These are phyloP conservation scores for Kurtzmaniella quercitrusa DNA, from an alignment of 1,139 yeast species.

Conservation along the genomic window DNA sequence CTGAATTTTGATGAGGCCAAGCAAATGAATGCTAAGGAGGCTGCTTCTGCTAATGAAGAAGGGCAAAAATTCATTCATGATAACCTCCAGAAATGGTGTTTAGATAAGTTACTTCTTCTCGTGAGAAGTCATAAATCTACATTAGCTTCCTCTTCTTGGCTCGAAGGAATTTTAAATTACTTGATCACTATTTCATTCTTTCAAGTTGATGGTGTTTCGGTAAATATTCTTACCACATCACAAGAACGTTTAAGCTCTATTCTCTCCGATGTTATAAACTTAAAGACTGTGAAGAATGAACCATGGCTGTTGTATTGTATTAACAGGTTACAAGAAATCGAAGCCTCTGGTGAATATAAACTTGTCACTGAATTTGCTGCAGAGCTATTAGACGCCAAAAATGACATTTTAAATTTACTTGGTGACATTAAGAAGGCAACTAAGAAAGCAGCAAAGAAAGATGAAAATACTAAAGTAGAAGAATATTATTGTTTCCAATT, in stretches of 20 bases:
- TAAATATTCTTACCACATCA: constrained; percentile 35
- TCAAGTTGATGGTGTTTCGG: constrained; percentile 20
- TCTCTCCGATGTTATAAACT: constrained; percentile 52
- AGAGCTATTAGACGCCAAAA: constrained; percentile 44
- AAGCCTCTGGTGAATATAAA: constrained; percentile 15
- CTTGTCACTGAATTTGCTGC: constrained; percentile 51
- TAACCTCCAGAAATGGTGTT: constrained; percentile 56
- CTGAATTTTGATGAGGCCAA: constrained; percentile 17
- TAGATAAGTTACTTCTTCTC: constrained; percentile 62
- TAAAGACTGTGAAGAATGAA: constrained; percentile 37
- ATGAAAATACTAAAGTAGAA: constrained; percentile 9
- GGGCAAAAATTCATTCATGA: constrained; percentile 19
- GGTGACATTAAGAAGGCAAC: constrained; percentile 34
- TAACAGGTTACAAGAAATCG: constrained; percentile 23
- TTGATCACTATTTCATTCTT: constrained; percentile 59
- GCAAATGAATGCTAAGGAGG: constrained; percentile 4
- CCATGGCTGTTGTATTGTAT: constrained; percentile 59
- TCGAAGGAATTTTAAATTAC: constrained; percentile 47
- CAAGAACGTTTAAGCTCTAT: constrained; percentile 64
- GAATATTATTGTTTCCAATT: constrained; percentile 55
- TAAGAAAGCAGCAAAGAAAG: constrained; percentile 10
- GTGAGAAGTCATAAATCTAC: constrained; percentile 45
- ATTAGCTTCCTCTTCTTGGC: constrained; percentile 27
- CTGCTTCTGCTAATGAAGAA: constrained; percentile 10
- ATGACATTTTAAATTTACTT: constrained; percentile 49